Conservation (phyloP, 345 rosid species). For the Acer saccharum region DNA sequence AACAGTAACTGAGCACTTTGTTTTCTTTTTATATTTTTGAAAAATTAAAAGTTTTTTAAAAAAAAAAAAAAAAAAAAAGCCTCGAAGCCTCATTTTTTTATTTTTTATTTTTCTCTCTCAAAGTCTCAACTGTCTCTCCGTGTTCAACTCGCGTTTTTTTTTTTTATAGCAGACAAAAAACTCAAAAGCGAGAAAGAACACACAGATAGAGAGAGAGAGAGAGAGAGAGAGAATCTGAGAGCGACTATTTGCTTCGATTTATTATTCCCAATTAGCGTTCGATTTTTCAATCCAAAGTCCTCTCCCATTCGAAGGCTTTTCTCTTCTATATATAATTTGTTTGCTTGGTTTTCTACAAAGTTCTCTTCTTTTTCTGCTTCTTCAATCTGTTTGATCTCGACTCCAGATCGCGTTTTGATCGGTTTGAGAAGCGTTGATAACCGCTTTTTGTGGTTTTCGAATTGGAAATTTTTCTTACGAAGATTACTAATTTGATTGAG, state of each 20-base stretch:
- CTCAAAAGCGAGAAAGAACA: background rate
- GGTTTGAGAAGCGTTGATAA: constrained; percentile 24
- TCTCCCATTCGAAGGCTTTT: background rate
- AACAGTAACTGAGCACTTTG: constrained; percentile 9
- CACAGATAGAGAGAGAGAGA: background rate
- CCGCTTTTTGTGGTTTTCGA: background rate
- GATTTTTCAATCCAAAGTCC: constrained; percentile 7
- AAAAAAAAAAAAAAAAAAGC: background rate
- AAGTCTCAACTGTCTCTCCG: constrained; percentile 58
- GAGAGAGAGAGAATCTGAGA: constrained; percentile 13
- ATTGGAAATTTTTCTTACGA: background rate
- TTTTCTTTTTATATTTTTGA: background rate
- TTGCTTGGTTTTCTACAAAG: background rate
- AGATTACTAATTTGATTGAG: background rate
- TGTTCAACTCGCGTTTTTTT: constrained; percentile 54
- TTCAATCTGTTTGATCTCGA: constrained; percentile 18
- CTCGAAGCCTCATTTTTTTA: background rate
- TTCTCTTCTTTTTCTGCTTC: background rate
- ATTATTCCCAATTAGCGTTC: constrained; percentile 2
- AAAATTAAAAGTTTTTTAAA: background rate
- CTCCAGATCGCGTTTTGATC: constrained; percentile 23
- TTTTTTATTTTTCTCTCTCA: background rate
- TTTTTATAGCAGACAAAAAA: constrained; percentile 25
- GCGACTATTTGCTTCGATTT: background rate
- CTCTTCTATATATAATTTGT: background rate